Conservation (phyloP, 2,329 filamentous ascomycete genomes). For the Trichophyton schoenleinii region DNA sequence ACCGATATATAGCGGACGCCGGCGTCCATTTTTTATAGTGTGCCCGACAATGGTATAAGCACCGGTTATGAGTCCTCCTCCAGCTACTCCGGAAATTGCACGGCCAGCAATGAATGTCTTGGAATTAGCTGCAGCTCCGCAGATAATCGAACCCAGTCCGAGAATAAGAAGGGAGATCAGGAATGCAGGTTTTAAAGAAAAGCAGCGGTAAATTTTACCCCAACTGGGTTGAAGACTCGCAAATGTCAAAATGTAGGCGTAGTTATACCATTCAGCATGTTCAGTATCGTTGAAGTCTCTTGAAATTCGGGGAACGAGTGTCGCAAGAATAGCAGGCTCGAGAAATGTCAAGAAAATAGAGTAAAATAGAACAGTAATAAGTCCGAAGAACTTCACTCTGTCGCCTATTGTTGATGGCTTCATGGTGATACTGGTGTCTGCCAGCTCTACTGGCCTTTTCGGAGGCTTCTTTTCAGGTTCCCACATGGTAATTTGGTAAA, state of each 20-base stretch:
- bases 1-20: constrained; percentile 21
- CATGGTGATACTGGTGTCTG: background rate
- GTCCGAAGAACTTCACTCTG: background rate
- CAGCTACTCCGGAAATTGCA: constrained; percentile 24
- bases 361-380: background rate
- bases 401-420: background rate
- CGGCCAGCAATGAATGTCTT: constrained; percentile 28
- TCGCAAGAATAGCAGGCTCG: constrained; percentile 29
- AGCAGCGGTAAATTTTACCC: constrained; percentile 33
- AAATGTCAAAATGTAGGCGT: constrained; percentile 32
- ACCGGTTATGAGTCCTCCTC: constrained; percentile 28
- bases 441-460: background rate
- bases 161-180: constrained; percentile 30
- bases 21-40: constrained; percentile 21
- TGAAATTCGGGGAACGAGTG: constrained; percentile 36
- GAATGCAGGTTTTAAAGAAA: constrained; percentile 31
- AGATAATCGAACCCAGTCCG: constrained; percentile 29
- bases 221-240: constrained; percentile 32
- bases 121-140: constrained; percentile 26
- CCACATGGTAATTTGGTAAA: background rate
- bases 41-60: constrained; percentile 24
- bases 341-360: background rate
- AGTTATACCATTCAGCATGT: constrained; percentile 38
- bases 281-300: constrained; percentile 34
- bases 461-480: background rate